Conservation (phyloP, 768 basidiomycete species). For the Rhodotorula kratochvilovae region DNA sequence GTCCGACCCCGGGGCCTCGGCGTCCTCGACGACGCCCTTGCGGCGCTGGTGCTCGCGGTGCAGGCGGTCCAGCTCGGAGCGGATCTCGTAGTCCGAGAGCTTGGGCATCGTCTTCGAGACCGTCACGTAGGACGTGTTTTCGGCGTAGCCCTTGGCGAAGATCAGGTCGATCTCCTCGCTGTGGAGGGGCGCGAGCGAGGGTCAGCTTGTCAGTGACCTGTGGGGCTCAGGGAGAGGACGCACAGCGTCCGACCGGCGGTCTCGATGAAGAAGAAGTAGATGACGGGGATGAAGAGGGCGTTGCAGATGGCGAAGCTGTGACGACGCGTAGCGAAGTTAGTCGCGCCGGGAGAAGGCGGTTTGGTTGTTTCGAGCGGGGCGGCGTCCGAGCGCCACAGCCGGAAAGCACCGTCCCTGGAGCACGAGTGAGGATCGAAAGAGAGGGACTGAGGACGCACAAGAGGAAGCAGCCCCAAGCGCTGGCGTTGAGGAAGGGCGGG, state of each 20-base stretch:
- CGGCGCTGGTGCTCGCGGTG: no score
- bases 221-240: constrained; percentile 46
- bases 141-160: constrained; percentile 46
- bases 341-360: no score
- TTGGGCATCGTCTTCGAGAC: constrained; percentile 15
- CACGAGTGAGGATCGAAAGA: no score
- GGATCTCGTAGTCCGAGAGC: constrained; percentile 1
- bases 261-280: constrained; percentile 30
- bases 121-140: constrained; percentile 22
- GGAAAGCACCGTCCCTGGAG: no score
- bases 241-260: constrained; percentile 40
- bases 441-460: no score
- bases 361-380: no score
- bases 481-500: constrained; percentile 15
- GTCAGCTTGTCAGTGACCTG: no score
- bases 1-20: no score
- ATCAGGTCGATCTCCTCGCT: neutral
- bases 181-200: neutral
- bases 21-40: no score
- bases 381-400: no score
- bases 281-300: constrained; percentile 35
- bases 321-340: no score
- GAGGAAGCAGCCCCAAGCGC: neutral
- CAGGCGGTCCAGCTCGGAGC: no score
- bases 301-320: neutral